Evolutionary conservation across 2,329 filamentous ascomycete species (phyloP).

Genomic region (Periconia macrospinosa): DNA sequence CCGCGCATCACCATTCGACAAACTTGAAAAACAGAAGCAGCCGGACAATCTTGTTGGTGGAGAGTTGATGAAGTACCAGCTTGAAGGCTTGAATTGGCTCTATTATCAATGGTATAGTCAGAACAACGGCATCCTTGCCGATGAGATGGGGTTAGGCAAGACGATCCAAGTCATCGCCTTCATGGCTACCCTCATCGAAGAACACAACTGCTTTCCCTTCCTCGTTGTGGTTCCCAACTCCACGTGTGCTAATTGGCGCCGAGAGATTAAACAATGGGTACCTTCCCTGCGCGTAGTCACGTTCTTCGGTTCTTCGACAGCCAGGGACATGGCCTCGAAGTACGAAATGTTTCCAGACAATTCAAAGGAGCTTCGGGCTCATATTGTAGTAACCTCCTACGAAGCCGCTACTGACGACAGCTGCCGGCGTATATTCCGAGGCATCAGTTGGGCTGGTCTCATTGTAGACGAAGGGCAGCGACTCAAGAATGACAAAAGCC

Average conservation of each 20-base stretch:
- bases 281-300: constrained; percentile 86
- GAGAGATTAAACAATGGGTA: constrained; percentile 93
- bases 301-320: constrained; percentile 77
- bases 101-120: constrained; percentile 83
- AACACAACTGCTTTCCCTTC: constrained; percentile 81
- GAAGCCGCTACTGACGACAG: constrained; percentile 79
- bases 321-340: constrained; percentile 74
- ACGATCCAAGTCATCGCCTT: constrained; percentile 91
- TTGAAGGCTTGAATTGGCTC: constrained; percentile 93
- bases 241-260: constrained; percentile 95
- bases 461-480: constrained; percentile 95
- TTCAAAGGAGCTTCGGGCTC: constrained; percentile 72
- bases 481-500: constrained; percentile 87
- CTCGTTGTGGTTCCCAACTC: constrained; percentile 92
- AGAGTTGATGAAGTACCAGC: constrained; percentile 88
- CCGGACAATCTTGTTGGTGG: constrained; percentile 75
- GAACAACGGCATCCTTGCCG: constrained; percentile 87
- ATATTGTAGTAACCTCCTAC: constrained; percentile 94
- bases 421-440: constrained; percentile 66
- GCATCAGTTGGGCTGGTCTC: constrained; percentile 80
- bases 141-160: constrained; percentile 98
- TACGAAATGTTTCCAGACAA: constrained; percentile 81
- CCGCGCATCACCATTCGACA: constrained; percentile 66
- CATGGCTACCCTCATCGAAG: constrained; percentile 67
- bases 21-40: constrained; percentile 69